These are phyloP conservation scores for Bertia moriformis DNA, from an alignment of 2,329 filamentous ascomycete species.

Conservation along the genomic window DNA sequence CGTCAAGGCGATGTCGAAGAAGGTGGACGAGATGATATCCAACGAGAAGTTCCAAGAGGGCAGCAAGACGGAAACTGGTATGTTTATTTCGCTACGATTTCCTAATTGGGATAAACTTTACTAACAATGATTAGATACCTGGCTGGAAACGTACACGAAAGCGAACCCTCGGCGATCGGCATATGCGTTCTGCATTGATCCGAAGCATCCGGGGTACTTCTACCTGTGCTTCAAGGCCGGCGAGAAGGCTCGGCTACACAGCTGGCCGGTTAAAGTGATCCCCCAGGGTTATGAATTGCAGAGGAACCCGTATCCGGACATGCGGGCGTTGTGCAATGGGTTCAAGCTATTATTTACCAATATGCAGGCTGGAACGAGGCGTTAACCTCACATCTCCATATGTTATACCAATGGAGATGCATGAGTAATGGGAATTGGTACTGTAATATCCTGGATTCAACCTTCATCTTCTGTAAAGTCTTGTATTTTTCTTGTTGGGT, in stretches of 20 bases:
- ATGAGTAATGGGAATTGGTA: too few relatives aligned
- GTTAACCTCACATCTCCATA: too few relatives aligned
- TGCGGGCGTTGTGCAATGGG: constrained; percentile 88
- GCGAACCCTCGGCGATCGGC: constrained; percentile 88
- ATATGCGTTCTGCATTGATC: constrained; percentile 91
- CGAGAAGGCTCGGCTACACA: constrained; percentile 54
- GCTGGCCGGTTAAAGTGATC: constrained; percentile 78
- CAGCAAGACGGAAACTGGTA: constrained; percentile 1
- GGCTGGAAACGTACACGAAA: constrained; percentile 88
- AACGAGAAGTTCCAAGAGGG: constrained; percentile 73
- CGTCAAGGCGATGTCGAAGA: constrained; percentile 92
- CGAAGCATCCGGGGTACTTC: constrained; percentile 87
- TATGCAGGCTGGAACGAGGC: constrained; percentile 22
- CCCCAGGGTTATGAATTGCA: constrained; percentile 87
- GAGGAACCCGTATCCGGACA: constrained; percentile 80
- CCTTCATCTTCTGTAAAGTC: neutral
- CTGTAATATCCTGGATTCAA: too few relatives aligned
- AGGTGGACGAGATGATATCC: constrained; percentile 89
- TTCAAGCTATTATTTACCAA: constrained; percentile 75
- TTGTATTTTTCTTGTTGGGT: neutral
- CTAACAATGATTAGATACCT: constrained; percentile 55
- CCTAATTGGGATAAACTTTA: neutral
- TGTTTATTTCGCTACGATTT: constrained; percentile 2
- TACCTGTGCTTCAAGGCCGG: constrained; percentile 92
- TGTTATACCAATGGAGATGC: too few relatives aligned